A percentile compares a stretch with the other conserved stretches of the same genome.
Evolutionary conservation across 257 asterid species (phyloP).

Genomic region (Nicotiana attenuata): DNA sequence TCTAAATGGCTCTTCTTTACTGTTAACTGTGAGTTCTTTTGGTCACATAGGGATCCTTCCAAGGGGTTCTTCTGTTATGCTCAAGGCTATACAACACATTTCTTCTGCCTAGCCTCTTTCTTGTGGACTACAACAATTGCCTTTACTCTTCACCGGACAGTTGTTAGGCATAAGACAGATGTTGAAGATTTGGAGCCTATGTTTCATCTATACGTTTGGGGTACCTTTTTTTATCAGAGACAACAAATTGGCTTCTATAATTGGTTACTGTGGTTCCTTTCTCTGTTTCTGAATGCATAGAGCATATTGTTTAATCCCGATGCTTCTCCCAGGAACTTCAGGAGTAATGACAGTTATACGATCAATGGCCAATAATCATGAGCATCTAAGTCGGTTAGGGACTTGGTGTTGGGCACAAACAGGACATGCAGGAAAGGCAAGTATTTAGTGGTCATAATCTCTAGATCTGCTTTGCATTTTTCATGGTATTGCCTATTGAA

Average conservation of each 20-base stretch:
- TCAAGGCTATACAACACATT: constrained; percentile 96
- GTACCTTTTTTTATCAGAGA: constrained; percentile 36
- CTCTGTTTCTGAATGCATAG: not conserved
- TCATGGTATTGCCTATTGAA: not conserved
- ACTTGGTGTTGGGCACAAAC: constrained; percentile 93
- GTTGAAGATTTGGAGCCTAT: constrained; percentile 97
- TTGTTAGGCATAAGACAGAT: constrained; percentile 95
- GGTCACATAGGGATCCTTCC: constrained; percentile 84
- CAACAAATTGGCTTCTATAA: not conserved
- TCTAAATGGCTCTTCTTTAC: not conserved
- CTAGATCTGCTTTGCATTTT: not conserved
- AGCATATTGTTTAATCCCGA: not conserved
- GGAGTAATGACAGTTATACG: constrained; percentile 84
- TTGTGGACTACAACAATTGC: constrained; percentile 97
- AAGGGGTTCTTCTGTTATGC: constrained; percentile 90
- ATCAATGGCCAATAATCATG: constrained; percentile 76
- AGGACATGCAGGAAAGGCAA: constrained; percentile 88
- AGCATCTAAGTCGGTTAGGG: constrained; percentile 72
- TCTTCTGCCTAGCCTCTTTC: constrained; percentile 96
- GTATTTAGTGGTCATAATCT: constrained; percentile 21
- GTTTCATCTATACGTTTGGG: constrained; percentile 99
- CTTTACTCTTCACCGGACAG: constrained; percentile 93
- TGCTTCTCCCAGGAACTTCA: constrained; percentile 65
- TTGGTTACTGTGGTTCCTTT: not conserved
- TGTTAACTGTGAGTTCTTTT: constrained; percentile 6